These are phyloP conservation scores for Penicillium chermesinum DNA, from an alignment of 495 filamentous ascomycete species.

Conservation along the genomic window DNA sequence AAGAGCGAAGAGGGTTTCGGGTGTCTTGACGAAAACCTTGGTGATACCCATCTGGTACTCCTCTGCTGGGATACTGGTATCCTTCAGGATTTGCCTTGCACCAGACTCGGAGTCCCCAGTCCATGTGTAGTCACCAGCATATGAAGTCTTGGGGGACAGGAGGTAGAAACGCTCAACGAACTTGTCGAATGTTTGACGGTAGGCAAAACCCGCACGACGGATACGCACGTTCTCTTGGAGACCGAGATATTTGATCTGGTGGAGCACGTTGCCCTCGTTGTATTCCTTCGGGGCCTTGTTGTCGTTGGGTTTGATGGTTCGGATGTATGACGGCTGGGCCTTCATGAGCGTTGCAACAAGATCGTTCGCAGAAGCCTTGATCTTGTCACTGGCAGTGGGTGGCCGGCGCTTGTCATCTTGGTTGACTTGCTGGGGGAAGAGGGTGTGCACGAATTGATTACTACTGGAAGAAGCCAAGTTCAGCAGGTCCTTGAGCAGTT, in stretches of 20 bases:
- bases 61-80: constrained; percentile 88
- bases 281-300: constrained; percentile 95
- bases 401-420: constrained; percentile 92
- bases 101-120: constrained; percentile 78
- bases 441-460: constrained; percentile 75
- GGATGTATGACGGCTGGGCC: constrained; percentile 92
- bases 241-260: constrained; percentile 99
- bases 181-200: constrained; percentile 96
- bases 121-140: constrained; percentile 97
- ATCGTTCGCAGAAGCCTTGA: constrained; percentile 92
- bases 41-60: constrained; percentile 97
- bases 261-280: constrained; percentile 82
- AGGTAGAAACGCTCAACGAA: constrained; percentile 98
- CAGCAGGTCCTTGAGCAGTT: constrained; percentile 88
- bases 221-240: constrained; percentile 98
- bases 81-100: constrained; percentile 90
- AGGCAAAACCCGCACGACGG: constrained; percentile 92
- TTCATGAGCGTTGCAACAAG: constrained; percentile 96
- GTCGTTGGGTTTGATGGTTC: constrained; percentile 99
- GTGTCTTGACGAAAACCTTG: constrained; percentile 98
- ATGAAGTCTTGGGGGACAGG: constrained; percentile 88
- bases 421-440: constrained; percentile 94
- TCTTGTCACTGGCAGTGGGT: constrained; percentile 94
- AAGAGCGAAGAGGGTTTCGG: constrained; percentile 93
- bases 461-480: constrained; percentile 78